A percentile compares a stretch with the other conserved stretches of the same genome.
Conservation (phyloP, 2,329 filamentous ascomycete species). For the Fusarium sp. region DNA sequence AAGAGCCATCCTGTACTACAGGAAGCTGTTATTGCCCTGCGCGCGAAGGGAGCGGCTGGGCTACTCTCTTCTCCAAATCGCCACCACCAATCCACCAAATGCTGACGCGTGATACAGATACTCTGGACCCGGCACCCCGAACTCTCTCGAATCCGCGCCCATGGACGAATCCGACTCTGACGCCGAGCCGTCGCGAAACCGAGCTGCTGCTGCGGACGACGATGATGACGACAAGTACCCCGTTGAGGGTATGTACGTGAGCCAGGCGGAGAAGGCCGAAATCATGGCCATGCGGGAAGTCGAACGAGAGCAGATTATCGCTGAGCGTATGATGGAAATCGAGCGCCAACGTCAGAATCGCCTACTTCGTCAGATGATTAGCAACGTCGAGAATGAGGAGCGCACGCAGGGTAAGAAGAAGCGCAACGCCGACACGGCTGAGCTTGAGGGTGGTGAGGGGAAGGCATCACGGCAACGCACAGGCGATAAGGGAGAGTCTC, state of each 20-base stretch:
- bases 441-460: conserved; percentile 79
- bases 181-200: conserved; percentile 59
- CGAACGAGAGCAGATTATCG: conserved; percentile 89
- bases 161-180: conserved; percentile 90
- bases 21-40: background rate
- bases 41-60: background rate
- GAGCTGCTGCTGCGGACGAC: conserved; percentile 60
- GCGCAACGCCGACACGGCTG: conserved; percentile 83
- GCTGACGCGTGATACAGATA: conserved; percentile 65
- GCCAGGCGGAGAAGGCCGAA: conserved; percentile 77
- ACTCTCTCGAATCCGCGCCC: conserved; percentile 83
- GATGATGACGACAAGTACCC: conserved; percentile 79
- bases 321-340: conserved; percentile 85
- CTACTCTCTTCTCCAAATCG: background rate
- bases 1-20: background rate
- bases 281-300: conserved; percentile 92
- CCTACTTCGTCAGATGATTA: conserved; percentile 82
- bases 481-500: conserved; percentile 45
- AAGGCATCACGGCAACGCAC: conserved; percentile 81
- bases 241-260: conserved; percentile 87
- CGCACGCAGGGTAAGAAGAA: conserved; percentile 68
- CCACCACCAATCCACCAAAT: background rate
- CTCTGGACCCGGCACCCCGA: conserved; percentile 74
- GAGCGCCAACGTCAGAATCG: conserved; percentile 85
- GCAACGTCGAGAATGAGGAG: conserved; percentile 72